Conservation (phyloP, 2,329 filamentous ascomycete species). For the Colletotrichum kahawae region DNA sequence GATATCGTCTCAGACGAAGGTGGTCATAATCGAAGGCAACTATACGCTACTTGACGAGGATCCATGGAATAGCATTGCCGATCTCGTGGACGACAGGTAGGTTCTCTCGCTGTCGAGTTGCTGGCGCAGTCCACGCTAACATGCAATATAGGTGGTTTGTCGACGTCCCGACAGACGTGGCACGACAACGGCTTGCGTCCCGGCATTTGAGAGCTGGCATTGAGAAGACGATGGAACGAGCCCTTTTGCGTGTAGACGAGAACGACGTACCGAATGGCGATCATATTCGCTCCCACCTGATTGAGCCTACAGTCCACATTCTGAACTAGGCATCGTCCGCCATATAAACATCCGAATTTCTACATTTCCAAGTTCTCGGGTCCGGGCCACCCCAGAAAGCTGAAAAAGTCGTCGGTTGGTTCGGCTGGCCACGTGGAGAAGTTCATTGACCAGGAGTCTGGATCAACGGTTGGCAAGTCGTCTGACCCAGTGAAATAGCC, state of each 20-base stretch:
- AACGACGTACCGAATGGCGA: conserved; percentile 34
- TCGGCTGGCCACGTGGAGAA: conserved; percentile 27
- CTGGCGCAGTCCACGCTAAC: neutral
- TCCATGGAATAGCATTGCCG: conserved; percentile 49
- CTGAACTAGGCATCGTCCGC: conserved; percentile 21
- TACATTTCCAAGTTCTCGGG: neutral
- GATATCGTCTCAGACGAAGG: conserved; percentile 41
- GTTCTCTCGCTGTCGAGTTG: neutral
- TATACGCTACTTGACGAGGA: conserved; percentile 50
- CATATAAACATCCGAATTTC: neutral
- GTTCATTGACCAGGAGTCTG: conserved; percentile 29
- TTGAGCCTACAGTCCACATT: conserved; percentile 28
- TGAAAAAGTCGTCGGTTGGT: conserved; percentile 24
- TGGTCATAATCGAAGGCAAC: conserved; percentile 59
- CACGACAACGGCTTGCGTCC: conserved; percentile 25
- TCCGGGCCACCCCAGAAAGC: conserved; percentile 28
- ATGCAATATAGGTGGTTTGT: conserved; percentile 31
- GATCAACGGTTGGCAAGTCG: conserved; percentile 13
- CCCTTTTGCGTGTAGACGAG: conserved; percentile 26
- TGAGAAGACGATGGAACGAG: conserved; percentile 27
- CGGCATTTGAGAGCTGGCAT: conserved; percentile 31
- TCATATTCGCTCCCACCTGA: conserved; percentile 27
- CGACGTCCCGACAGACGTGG: conserved; percentile 27
- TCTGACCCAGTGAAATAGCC: neutral
- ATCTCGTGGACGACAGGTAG: conserved; percentile 48